Percentiles rank a stretch among this genome's conserved stretches.
phyloP scores from a whole-genome alignment of 352 stramenopile genomes.

The Blastocystis sp. region DNA sequence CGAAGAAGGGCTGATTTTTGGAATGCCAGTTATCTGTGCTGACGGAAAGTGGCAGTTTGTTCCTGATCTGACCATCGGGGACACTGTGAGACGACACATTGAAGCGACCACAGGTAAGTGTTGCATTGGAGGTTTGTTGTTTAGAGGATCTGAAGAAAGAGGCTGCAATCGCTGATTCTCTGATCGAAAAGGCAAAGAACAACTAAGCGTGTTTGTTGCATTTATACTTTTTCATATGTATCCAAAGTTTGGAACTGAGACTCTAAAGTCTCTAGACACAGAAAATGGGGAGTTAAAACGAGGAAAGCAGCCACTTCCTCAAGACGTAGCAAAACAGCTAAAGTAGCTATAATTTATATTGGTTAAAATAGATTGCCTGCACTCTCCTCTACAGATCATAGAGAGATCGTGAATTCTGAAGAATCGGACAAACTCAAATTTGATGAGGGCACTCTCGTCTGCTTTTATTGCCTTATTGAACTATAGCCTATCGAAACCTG shows the following conservation, averaged over 20 bases:
- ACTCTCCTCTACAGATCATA: not conserved
- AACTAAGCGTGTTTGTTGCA: not conserved
- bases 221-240: not conserved
- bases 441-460: not conserved
- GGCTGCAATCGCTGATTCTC: not conserved
- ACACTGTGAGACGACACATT: constrained; percentile 53
- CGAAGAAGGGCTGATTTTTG: constrained; percentile 81
- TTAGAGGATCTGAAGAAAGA: constrained; percentile 40
- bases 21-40: constrained; percentile 78
- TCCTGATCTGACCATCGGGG: constrained; percentile 71
- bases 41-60: constrained; percentile 75
- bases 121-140: not conserved
- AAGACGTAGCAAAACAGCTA: not conserved
- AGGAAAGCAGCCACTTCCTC: not conserved
- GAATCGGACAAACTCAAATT: not conserved
- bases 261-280: not conserved
- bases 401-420: not conserved
- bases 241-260: not conserved
- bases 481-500: constrained; percentile 21
- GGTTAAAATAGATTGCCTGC: not conserved
- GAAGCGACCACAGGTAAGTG: not conserved
- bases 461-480: not conserved
- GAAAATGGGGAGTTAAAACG: not conserved
- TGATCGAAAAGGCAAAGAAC: not conserved
- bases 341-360: not conserved